Base-by-base conservation (phyloP, 2,329 filamentous ascomycete species). In the Colletotrichum agaves region DNA sequence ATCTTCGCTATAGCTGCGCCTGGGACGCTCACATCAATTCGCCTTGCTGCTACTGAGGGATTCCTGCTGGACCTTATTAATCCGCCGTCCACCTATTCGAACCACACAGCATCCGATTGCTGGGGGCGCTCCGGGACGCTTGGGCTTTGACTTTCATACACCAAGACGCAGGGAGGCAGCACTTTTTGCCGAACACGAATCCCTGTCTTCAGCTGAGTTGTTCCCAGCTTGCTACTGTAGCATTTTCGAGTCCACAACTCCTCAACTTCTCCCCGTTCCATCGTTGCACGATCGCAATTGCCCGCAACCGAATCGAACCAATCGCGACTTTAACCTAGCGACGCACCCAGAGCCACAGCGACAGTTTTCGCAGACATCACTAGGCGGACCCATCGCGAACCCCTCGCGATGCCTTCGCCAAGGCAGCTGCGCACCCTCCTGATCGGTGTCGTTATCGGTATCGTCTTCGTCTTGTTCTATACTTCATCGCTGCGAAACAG, bases 381-480 rank as follows among this genome's bases (percentile, higher is more conserved):
- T 7, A 7, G 27, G 27, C 27, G 27, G 27, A 27, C 43, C 35
- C 41, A n/a, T 35, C 13, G 23, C 21, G 13, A 21, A 44, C 13
- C 69, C 23, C 19, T 31, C 59, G 74, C 66, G 66, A 93, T 93
- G 91, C 87, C 89, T 74, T 91, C 91, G 19, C 83, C 86, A 73
- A 89, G 93, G 71, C 90, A 93, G 73, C 75, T 93, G 73, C 90
- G 90, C 75, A 81, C 91, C 72, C 81, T 93, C 63, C 81, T 88
- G 71, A 82, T 94, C 74, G 82, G 90, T 63, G 83, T 90, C 63
- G 72, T 94, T 72, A 83, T 89, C 71, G 82, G 87, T 67, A 79
- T 95, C 67, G 80, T 95, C 72, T 84, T 90, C 50, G 81, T 91
- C 61, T 82, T 97, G 72, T 93, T 95, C 82, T 90, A 93, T 76